These are phyloP conservation scores for Fusarium sp. DNA, from an alignment of 2,329 filamentous ascomycete species.

Conservation along the genomic window DNA sequence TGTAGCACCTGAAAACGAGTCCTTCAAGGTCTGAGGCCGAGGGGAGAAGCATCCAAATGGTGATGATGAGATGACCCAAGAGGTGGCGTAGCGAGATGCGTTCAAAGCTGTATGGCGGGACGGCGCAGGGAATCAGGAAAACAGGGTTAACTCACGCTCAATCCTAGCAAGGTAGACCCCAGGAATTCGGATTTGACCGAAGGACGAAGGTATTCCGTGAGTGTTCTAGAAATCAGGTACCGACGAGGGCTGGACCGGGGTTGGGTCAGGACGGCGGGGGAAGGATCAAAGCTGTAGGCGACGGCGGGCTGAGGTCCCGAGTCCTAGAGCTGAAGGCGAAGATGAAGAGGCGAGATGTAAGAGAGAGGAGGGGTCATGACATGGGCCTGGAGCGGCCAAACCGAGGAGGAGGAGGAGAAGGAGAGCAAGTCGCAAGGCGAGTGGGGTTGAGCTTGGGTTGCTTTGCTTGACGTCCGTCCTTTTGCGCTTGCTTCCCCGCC, in stretches of 20 bases:
- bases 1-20: not conserved
- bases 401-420: conserved; percentile 8
- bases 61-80: not conserved
- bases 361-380: conserved; percentile 32
- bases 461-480: conserved; percentile 17
- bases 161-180: conserved; percentile 27
- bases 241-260: conserved; percentile 10
- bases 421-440: conserved; percentile 32
- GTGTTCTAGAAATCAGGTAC: conserved; percentile 20
- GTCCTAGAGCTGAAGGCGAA: conserved; percentile 24
- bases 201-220: conserved; percentile 19
- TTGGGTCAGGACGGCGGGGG: conserved; percentile 1
- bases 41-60: conserved; percentile 4
- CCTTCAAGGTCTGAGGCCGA: not conserved
- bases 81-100: conserved; percentile 7
- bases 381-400: conserved; percentile 29
- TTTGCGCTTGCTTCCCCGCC: conserved; percentile 34
- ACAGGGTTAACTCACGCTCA: conserved; percentile 32
- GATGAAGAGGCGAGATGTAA: conserved; percentile 20
- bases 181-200: conserved; percentile 28
- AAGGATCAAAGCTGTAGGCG: not conserved
- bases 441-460: conserved; percentile 32
- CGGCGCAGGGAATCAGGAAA: conserved; percentile 13
- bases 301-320: not conserved
- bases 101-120: conserved; percentile 3